A percentile compares a stretch with the other conserved stretches of the same genome.
phyloP scores from a whole-genome alignment of 441 rosid species.

The Mallotus repandus region DNA sequence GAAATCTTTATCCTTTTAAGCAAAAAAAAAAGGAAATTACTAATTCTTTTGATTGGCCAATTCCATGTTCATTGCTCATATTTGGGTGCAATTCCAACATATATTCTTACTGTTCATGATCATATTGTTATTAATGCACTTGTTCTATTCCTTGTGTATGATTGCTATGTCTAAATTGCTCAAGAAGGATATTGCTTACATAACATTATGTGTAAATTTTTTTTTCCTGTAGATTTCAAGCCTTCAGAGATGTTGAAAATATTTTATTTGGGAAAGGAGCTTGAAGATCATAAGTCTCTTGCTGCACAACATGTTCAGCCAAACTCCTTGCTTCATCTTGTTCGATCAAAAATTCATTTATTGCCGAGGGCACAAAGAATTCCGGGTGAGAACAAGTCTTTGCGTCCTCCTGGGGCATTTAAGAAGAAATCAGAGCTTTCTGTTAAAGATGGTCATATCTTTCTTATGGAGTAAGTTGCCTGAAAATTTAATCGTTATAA shows the following conservation, averaged over 20 bases:
- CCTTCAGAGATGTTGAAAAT: slow-evolving; percentile 78
- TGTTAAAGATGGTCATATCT: slow-evolving; percentile 92
- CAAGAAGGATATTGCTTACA: slow-evolving; percentile 24
- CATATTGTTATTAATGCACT: background rate
- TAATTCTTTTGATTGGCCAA: slow-evolving; percentile 6
- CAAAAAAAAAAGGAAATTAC: background rate
- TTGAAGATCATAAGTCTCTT: slow-evolving; percentile 80
- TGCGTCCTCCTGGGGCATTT: slow-evolving; percentile 98
- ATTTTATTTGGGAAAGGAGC: slow-evolving; percentile 86
- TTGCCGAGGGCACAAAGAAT: slow-evolving; percentile 89
- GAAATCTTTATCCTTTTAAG: background rate
- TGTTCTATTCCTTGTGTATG: background rate
- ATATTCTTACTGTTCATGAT: background rate
- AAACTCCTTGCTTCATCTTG: slow-evolving; percentile 91
- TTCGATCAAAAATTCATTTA: slow-evolving; percentile 80
- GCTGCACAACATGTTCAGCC: slow-evolving; percentile 84
- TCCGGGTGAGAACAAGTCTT: slow-evolving; percentile 86
- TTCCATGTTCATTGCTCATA: background rate
- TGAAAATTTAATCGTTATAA: background rate
- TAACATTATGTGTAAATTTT: slow-evolving; percentile 12
- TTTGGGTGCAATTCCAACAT: background rate
- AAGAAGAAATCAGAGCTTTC: slow-evolving; percentile 99
- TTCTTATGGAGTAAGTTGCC: slow-evolving; percentile 90
- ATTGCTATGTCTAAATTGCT: slow-evolving; percentile 14
- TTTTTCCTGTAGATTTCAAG: slow-evolving; percentile 71